These are phyloP conservation scores for Sporobolomyces phaffii DNA, from an alignment of 768 basidiomycete species.

Conservation along the genomic window DNA sequence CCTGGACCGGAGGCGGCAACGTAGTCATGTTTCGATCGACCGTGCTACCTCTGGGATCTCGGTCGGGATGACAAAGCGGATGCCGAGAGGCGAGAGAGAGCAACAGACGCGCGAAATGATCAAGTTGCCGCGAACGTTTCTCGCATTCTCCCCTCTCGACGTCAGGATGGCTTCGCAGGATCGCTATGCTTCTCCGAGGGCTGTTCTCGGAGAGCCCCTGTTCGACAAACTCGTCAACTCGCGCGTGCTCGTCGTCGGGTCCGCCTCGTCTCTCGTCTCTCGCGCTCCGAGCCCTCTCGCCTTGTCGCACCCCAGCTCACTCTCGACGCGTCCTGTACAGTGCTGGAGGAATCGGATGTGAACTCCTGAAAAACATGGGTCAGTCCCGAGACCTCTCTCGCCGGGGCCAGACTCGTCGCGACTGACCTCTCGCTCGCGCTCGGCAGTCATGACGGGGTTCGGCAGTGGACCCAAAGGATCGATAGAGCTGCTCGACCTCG, in stretches of 20 bases:
- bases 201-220: conserved; percentile 72
- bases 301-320: neutral
- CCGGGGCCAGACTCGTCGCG: neutral
- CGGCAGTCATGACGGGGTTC: conserved; percentile 33
- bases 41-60: no score
- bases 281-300: neutral
- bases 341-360: conserved; percentile 78
- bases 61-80: no score
- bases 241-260: conserved; percentile 71
- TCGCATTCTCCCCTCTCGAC: neutral
- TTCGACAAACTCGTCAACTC: conserved; percentile 49
- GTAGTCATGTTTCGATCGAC: neutral
- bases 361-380: conserved; percentile 91
- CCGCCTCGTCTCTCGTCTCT: neutral
- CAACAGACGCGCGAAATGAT: neutral
- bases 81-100: no score
- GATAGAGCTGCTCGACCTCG: conserved; percentile 63
- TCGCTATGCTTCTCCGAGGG: conserved; percentile 56
- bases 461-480: conserved; percentile 10
- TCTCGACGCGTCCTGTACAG: neutral
- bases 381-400: conserved; percentile 48
- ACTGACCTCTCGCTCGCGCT: neutral
- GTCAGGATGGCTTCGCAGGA: neutral
- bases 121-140: no score
- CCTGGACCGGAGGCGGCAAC: conserved; percentile 19